Percentiles rank a stretch among this genome's conserved stretches.
Conservation (phyloP, 305 asterid genomes). For the Fraxinus sp. region DNA sequence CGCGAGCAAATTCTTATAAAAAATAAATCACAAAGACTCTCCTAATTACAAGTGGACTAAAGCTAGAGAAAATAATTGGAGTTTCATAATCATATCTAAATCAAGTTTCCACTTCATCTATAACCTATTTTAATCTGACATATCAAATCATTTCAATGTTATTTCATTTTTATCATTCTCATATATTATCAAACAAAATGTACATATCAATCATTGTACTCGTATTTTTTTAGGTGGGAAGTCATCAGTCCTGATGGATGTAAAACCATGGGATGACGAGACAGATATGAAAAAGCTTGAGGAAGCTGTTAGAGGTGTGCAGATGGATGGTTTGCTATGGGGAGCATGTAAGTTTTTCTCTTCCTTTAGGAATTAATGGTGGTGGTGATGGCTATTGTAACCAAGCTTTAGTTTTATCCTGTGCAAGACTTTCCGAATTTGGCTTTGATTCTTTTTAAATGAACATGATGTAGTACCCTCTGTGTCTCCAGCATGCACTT, state of each 20-base stretch:
- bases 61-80: neutral
- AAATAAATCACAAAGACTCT: neutral
- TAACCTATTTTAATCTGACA: neutral
- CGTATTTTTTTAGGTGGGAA: slow-evolving; percentile 56
- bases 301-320: slow-evolving; percentile 73
- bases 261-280: slow-evolving; percentile 94
- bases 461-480: neutral
- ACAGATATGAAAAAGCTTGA: slow-evolving; percentile 90
- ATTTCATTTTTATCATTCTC: neutral
- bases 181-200: neutral
- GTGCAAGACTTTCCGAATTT: neutral
- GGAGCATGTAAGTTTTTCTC: slow-evolving; percentile 69
- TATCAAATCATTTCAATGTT: neutral
- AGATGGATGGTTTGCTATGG: slow-evolving; percentile 75
- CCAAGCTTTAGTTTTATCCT: neutral
- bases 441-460: neutral
- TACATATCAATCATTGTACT: neutral
- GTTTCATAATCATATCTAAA: neutral
- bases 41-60: neutral
- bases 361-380: neutral
- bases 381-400: neutral
- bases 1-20: neutral
- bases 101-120: neutral
- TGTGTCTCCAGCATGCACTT: neutral
- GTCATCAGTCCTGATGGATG: slow-evolving; percentile 79